A percentile compares a stretch with the other conserved stretches of the same genome.
Evolutionary conservation across 2,329 filamentous ascomycete species (phyloP).

Genomic region (Sarocladium oryzae): DNA sequence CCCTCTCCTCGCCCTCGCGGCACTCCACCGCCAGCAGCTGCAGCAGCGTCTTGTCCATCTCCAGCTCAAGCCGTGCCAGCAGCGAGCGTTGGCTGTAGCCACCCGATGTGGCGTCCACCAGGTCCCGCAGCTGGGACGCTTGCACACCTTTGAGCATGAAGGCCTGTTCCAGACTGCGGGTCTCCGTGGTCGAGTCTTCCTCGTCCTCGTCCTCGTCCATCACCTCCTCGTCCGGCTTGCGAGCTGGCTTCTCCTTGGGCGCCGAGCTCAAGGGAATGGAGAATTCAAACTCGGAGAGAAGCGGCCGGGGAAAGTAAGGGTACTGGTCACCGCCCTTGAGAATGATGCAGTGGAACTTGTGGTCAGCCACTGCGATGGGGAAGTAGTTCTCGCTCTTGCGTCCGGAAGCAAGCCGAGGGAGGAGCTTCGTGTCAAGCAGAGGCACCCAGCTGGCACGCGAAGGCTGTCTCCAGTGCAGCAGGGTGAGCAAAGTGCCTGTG

Average conservation of each 20-base stretch:
- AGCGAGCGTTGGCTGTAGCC: constrained; percentile 55
- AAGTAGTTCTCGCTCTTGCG: constrained; percentile 88
- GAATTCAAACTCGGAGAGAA: constrained; percentile 92
- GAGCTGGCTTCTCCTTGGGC: constrained; percentile 22
- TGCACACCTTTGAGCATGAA: constrained; percentile 71
- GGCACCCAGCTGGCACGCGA: constrained; percentile 89
- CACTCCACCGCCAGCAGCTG: constrained; percentile 88
- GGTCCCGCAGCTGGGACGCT: constrained; percentile 68
- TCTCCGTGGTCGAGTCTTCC: constrained; percentile 35
- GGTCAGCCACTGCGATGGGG: constrained; percentile 85
- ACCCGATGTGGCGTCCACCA: constrained; percentile 58
- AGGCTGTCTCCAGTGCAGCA: constrained; percentile 83
- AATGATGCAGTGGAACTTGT: constrained; percentile 97
- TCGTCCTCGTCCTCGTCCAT: constrained; percentile 28
- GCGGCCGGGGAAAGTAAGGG: constrained; percentile 83
- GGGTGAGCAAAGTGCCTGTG: constrained; percentile 77
- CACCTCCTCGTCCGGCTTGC: constrained; percentile 20
- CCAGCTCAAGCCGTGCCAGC: constrained; percentile 67
- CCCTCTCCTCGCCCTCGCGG: constrained; percentile 82
- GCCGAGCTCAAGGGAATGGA: constrained; percentile 62
- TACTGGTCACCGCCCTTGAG: constrained; percentile 92
- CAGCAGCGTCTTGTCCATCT: constrained; percentile 83
- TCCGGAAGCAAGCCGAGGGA: constrained; percentile 76
- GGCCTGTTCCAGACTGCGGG: constrained; percentile 66
- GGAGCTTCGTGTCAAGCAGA: constrained; percentile 78